Evolutionary conservation across 2,329 filamentous ascomycete species (phyloP).

Genomic region (Colletotrichum sp.): DNA sequence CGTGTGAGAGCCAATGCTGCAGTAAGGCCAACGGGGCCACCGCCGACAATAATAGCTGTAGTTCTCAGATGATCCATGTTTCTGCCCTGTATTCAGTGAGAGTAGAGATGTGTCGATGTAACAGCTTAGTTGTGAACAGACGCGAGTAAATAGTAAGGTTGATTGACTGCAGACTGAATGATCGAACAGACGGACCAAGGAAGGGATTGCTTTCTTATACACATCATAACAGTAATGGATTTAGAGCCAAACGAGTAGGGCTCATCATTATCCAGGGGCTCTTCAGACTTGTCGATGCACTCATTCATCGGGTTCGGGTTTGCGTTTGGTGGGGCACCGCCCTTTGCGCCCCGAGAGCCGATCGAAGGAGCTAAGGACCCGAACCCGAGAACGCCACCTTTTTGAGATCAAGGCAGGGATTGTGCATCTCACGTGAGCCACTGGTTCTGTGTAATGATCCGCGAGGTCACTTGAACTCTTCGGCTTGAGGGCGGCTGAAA

Average conservation of each 20-base stretch:
- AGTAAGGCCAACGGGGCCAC: conserved; percentile 30
- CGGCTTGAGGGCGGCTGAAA: not conserved
- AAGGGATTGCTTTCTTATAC: not conserved
- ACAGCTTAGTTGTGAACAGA: not conserved
- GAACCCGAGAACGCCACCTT: not conserved
- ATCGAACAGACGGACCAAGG: rapidly evolving
- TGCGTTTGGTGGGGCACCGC: not conserved
- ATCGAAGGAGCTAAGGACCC: not conserved
- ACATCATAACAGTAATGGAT: not conserved
- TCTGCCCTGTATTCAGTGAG: rapidly evolving
- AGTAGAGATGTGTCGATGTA: not conserved
- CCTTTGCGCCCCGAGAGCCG: not conserved
- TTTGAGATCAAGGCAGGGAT: not conserved
- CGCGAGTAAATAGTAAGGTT: rapidly evolving
- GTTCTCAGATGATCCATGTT: not conserved
- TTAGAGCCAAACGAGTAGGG: not conserved
- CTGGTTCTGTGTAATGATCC: not conserved
- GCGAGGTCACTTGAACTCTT: not conserved
- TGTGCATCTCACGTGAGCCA: not conserved
- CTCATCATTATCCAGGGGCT: not conserved
- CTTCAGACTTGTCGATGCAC: not conserved
- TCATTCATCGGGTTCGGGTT: not conserved
- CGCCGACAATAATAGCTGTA: conserved; percentile 24
- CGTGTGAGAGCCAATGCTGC: conserved; percentile 29
- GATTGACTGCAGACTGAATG: not conserved